These are phyloP conservation scores for Sporisorium iseilematis-ciliati DNA, from an alignment of 1,284 basidiomycete species.

Conservation along the genomic window DNA sequence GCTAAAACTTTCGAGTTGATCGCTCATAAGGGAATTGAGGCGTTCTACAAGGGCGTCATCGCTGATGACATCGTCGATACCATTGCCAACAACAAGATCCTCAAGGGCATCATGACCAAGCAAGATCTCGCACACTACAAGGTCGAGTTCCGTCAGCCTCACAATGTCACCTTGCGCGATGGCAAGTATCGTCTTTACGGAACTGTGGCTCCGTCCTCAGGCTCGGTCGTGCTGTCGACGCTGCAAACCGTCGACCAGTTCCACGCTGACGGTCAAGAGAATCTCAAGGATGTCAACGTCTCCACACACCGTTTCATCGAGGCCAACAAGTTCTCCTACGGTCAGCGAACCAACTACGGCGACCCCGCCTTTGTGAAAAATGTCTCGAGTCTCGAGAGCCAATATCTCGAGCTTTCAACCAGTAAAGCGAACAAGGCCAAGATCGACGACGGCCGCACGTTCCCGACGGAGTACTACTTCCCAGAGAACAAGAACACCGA, in stretches of 20 bases:
- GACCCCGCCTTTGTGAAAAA: slow-evolving; percentile 71
- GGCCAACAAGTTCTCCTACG: slow-evolving; percentile 71
- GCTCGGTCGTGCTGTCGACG: slow-evolving; percentile 66
- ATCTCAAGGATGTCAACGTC: slow-evolving; percentile 45
- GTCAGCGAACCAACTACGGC: slow-evolving; percentile 70
- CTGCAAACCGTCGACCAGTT: slow-evolving; percentile 65
- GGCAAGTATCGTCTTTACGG: slow-evolving; percentile 56
- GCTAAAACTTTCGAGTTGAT: slow-evolving; percentile 59
- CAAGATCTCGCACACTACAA: slow-evolving; percentile 60
- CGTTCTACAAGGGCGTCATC: slow-evolving; percentile 62
- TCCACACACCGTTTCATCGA: slow-evolving; percentile 71
- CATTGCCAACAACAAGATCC: slow-evolving; percentile 54
- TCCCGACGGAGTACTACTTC: slow-evolving; percentile 67
- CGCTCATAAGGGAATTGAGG: slow-evolving; percentile 51
- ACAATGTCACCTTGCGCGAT: slow-evolving; percentile 50
- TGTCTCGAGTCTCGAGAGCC: slow-evolving; percentile 68
- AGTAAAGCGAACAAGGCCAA: slow-evolving; percentile 62
- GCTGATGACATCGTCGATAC: slow-evolving; percentile 58
- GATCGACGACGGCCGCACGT: slow-evolving; percentile 64
- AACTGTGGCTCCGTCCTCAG: slow-evolving; percentile 66
- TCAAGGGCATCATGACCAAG: slow-evolving; percentile 63
- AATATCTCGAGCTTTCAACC: slow-evolving; percentile 64
- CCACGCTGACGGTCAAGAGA: slow-evolving; percentile 32
- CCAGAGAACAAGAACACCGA: slow-evolving; percentile 60
- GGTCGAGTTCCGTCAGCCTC: slow-evolving; percentile 40